Evolutionary conservation across 768 basidiomycete species (phyloP).

Genomic region (Dendrothele bispora): DNA sequence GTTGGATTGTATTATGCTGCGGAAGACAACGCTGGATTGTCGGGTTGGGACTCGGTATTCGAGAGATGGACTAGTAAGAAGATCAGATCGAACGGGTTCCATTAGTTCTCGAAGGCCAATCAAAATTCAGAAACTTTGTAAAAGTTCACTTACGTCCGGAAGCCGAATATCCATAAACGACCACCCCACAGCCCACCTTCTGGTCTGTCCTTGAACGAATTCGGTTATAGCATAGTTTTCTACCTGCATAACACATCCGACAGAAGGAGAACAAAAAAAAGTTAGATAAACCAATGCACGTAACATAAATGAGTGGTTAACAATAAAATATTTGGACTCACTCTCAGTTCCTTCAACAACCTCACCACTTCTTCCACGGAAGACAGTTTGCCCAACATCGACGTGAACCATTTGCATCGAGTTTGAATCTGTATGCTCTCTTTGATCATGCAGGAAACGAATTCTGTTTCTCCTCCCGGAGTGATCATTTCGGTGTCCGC

Average conservation of each 20-base stretch:
- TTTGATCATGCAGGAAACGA: slow-evolving; percentile 73
- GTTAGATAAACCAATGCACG: too few relatives aligned
- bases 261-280: background rate
- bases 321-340: slow-evolving; percentile 16
- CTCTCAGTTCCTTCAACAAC: slow-evolving; percentile 42
- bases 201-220: slow-evolving; percentile 83
- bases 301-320: too few relatives aligned
- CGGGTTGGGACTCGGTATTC: slow-evolving; percentile 36
- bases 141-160: slow-evolving; percentile 65
- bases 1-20: slow-evolving; percentile 52
- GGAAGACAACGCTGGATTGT: slow-evolving; percentile 57
- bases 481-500: slow-evolving; percentile 88
- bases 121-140: background rate
- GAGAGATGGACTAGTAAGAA: slow-evolving; percentile 28
- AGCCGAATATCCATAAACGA: slow-evolving; percentile 63
- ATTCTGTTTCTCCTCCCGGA: slow-evolving; percentile 78
- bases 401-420: slow-evolving; percentile 89
- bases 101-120: too few relatives aligned
- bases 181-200: slow-evolving; percentile 94
- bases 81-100: too few relatives aligned
- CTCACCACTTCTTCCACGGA: slow-evolving; percentile 66
- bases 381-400: slow-evolving; percentile 85
- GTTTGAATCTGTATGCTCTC: slow-evolving; percentile 60
- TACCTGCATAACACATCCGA: slow-evolving; percentile 47
- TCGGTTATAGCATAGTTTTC: slow-evolving; percentile 85